Base-by-base conservation (phyloP, 306 rosid species). In the Acmispon strigosus region DNA sequence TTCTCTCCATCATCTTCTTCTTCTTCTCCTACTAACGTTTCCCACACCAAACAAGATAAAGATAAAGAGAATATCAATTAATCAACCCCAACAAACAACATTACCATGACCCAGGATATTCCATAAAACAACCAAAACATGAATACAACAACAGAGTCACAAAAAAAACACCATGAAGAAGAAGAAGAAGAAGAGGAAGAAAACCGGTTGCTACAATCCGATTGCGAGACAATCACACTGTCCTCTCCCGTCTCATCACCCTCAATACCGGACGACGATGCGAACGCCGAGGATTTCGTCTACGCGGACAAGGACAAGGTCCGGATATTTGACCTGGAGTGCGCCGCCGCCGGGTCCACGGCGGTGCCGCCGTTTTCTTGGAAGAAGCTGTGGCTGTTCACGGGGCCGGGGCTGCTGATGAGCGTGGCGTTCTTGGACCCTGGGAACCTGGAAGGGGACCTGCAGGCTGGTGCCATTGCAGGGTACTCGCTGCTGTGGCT, bases 401-500 rank as follows among this genome's bases (percentile, higher is more conserved):
- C 96, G 1, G 96, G 96, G 12, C 91, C 96, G 3, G 96, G 96
- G 37, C 63, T 89, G 60, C 66, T 89, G 34, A 89, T 89, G 96
- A 89, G 96, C 45, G 87, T 89, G 57, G 96, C 91, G 7, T 89
- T 89, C 29, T 32, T 89, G 85, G 96, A 89, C 75, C 91, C 96
- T 0, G 96, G 96, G 2, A 89, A 89, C 59, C 16, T 89, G 14
- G 96, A 89, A 66, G 91, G 96, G 1, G 96, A 89, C 55, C 76
- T 89, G 1, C 96, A 89, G 68, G 82, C 86, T 2, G 86, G 84
- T 2, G 96, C 91, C 0, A 63, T 86, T 57, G 96, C 87, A 3
- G 96, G 96, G 13, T 89, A 89, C 66, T 86, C 96, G 1, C 53
- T 89, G 76, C 85, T 89, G 2, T 89, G 96, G 91, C 70, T 89